Base-by-base conservation (phyloP, 768 basidiomycete species). In the Tephrocybe rancida region DNA sequence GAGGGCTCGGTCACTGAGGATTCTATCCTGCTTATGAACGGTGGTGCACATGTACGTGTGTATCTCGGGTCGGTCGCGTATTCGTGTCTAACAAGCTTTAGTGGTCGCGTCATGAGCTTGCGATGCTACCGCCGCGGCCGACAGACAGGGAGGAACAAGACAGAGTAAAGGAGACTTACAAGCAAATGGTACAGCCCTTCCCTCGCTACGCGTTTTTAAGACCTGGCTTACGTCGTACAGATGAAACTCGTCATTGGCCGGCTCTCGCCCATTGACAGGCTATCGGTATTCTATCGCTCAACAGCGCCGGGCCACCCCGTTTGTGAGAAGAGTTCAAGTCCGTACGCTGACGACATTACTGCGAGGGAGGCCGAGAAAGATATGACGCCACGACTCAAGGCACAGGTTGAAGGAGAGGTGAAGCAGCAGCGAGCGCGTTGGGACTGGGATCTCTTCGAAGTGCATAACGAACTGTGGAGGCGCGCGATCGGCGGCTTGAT, bases 51-150 rank as follows among this genome's bases (percentile, higher is more conserved):
- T 52, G 67, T 67, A 57, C 16, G 61, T 55, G 18, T 37, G 35
- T 9, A 37, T 37, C 35, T 19, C 13, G 5, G 14, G 30, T 16
- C 44, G 42, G 1, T 27, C 44, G 18, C 14, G 19, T 47, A 37
- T 14, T 21, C 5, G 38, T 46, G 27, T 55, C 44, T 30, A 38
- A 51, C 13, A 34, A 19, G 8, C 21, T 7, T 14, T 25, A 69
- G 64, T 69, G 68, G 68, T 69, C 68, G 3, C 55, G 68, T 18
- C 61, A 64, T 25, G 59, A 64, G 46, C 58, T 69, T 8, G 62
- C 62, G 21, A 64, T 70, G 60, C 64, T 67, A 11, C 66, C 65
- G 25, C 52, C 63, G 3, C 52, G 63, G 6, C 14, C 50, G 16
- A 52, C 65, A 5, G 61, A 68, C 29, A 58, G 49, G 19, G 59